These are phyloP conservation scores for Grosmannia clavigera DNA, from an alignment of 2,329 filamentous ascomycete species.

Conservation along the genomic window DNA sequence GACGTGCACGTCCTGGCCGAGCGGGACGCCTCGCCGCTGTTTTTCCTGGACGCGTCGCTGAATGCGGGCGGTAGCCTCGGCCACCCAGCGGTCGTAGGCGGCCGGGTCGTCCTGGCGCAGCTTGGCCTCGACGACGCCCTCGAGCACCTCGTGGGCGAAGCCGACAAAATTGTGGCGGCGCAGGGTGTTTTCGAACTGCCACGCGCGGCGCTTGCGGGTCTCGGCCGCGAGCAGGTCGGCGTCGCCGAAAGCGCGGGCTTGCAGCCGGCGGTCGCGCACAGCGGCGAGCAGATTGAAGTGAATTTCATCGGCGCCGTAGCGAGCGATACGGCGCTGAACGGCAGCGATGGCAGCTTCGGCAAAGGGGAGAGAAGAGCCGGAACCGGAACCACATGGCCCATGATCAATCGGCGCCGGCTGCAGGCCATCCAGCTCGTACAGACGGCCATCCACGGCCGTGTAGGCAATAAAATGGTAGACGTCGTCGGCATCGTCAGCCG, in stretches of 20 bases:
- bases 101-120: conserved; percentile 34
- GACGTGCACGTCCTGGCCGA: conserved; percentile 19
- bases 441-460: conserved; percentile 60
- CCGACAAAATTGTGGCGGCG: conserved; percentile 92
- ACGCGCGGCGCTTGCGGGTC: conserved; percentile 70
- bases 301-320: conserved; percentile 81
- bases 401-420: conserved; percentile 89
- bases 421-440: conserved; percentile 93
- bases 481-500: conserved; percentile 66
- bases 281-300: conserved; percentile 93
- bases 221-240: conserved; percentile 64
- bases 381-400: conserved; percentile 48
- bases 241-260: conserved; percentile 74
- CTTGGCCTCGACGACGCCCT: conserved; percentile 70
- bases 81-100: conserved; percentile 62
- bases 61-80: conserved; percentile 33
- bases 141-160: conserved; percentile 81
- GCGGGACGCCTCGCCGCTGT: conserved; percentile 14
- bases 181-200: conserved; percentile 92
- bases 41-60: conserved; percentile 20
- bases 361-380: conserved; percentile 33
- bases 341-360: conserved; percentile 75
- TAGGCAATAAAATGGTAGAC: conserved; percentile 98
- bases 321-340: conserved; percentile 66
- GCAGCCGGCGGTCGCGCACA: conserved; percentile 67